Evolutionary conservation across 495 filamentous ascomycete genomes (phyloP), one percentile per base, ranked within the genome.

Genomic region (Collariella sp.): DNA sequence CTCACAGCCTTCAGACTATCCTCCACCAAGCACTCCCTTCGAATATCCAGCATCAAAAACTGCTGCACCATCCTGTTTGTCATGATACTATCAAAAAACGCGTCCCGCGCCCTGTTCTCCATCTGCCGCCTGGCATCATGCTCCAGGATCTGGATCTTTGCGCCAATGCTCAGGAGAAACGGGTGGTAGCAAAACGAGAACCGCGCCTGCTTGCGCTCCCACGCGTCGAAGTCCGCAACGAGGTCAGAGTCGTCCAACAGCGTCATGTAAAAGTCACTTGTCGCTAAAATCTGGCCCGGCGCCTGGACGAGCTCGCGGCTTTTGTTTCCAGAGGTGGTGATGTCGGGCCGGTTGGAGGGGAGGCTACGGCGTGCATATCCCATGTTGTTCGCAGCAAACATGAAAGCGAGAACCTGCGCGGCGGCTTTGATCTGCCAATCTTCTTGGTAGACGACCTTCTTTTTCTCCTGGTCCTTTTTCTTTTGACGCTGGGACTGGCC

Each of bases 141-240:
- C 66, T 95, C 91, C 62, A 96, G 72, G 54, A 96, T 94, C 59
- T 84, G 87, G 55, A 94, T 96, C 70, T 96, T 96, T 26, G 89
- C 85, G 71, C 88, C 89, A 59, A 96, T 91, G 48, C 89, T 95
- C 29, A 96, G 76, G 60, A 96, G 87, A 69, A 96, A 95, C 3
- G 91, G 91, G 62, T 91, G 96, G 62, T 95, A 89, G 62, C 90
- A 96, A 65, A 96, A 96, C 4, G 89, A 80, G 60, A 96, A 96
- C 56, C 80, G 86, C 1, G 80, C 79, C 43, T 79, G 75, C 59
- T 75, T 83, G 15, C 80, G 78, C 67, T 96, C 91, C 91, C 91
- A 96, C 16, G 77, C 76, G 62, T 95, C 88, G 62, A 93, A 96
- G 69, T 96, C 91, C 1, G 83, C 82, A 53, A 95, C 80, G 2